Conservation (phyloP, 306 rosid species). For the Quercus robur region DNA sequence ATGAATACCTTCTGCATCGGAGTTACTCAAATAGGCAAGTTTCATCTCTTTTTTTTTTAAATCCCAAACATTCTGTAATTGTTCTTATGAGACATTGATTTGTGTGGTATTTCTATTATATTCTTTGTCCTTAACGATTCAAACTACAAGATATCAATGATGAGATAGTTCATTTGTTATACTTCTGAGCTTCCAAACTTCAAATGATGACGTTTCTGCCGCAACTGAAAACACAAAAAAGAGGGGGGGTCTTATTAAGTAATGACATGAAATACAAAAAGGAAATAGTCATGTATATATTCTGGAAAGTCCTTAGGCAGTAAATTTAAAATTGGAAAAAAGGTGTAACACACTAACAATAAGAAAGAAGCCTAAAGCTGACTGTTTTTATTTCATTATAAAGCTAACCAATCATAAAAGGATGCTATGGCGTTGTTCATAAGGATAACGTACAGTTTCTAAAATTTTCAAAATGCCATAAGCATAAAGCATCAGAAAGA, state of each 20-base stretch:
- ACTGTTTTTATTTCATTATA: too few species aligned
- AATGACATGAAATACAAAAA: too few species aligned
- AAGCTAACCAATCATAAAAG: background rate
- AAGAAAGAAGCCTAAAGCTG: background rate
- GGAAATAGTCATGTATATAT: background rate
- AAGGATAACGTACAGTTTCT: background rate
- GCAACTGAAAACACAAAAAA: too few species aligned
- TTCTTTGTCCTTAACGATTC: background rate
- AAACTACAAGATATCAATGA: background rate
- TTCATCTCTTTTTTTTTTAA: background rate
- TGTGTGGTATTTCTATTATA: background rate
- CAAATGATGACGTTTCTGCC: too few species aligned
- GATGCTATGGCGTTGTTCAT: background rate
- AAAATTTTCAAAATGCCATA: too few species aligned
- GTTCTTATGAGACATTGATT: background rate
- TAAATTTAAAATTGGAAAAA: background rate
- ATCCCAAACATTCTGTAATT: background rate
- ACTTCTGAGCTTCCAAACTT: background rate
- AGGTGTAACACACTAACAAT: background rate
- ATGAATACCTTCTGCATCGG: constrained; percentile 11
- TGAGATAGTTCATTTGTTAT: background rate
- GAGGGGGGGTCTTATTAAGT: too few species aligned
- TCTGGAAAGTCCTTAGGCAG: background rate
- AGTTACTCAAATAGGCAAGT: constrained; percentile 35
- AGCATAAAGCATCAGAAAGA: too few species aligned